Conservation (phyloP, 23 red algal species). For the Agarophyton chilense region DNA sequence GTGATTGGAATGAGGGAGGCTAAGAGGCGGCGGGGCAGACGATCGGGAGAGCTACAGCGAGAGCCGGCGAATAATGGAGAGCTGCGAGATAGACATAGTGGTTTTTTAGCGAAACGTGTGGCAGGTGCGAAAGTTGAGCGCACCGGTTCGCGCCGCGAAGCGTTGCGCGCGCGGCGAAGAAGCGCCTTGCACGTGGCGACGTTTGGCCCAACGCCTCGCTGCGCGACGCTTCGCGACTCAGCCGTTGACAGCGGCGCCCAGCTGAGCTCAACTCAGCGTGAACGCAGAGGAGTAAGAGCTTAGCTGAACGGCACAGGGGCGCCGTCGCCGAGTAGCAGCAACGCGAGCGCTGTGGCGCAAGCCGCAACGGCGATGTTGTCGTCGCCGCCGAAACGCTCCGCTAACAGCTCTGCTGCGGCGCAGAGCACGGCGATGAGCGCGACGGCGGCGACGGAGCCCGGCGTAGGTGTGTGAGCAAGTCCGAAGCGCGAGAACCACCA, state of each 20-base stretch:
- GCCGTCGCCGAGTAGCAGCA: not conserved
- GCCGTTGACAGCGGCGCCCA: no score
- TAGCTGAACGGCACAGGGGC: not conserved
- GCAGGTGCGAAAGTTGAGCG: not conserved
- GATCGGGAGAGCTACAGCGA: no score
- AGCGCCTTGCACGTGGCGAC: no score
- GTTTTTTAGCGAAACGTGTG: no score
- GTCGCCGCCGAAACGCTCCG: not conserved
- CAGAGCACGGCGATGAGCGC: not conserved
- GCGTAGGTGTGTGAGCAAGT: not conserved
- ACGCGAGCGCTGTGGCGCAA: not conserved
- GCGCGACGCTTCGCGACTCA: not conserved
- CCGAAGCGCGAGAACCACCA: conserved; percentile 21
- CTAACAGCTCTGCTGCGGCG: not conserved
- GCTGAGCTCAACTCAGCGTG: no score
- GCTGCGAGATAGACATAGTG: no score
- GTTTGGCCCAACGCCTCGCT: not conserved
- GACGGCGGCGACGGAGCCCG: not conserved
- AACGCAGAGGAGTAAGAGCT: no score
- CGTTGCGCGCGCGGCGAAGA: no score
- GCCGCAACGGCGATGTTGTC: conserved; percentile 19
- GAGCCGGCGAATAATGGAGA: no score
- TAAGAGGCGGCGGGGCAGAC: not conserved
- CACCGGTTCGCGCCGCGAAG: no score
- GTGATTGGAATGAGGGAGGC: not conserved